phyloP scores from a whole-genome alignment of 2,329 filamentous ascomycete genomes.

The Bipolaris sorokiniana region DNA sequence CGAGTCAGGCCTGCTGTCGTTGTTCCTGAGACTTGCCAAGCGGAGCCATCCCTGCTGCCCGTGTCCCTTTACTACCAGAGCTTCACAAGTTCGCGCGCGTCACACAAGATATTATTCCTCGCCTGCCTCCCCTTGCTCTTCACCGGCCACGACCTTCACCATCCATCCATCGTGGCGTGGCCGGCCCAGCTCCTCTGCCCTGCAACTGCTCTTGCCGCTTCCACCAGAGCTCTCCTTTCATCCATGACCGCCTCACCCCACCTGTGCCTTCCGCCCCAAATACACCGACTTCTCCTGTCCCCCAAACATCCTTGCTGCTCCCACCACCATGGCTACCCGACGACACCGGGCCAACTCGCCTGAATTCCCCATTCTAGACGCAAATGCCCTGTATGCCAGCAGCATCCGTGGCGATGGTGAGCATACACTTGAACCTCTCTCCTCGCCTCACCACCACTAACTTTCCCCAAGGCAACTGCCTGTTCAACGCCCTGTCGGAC shows the following conservation, averaged over 20 bases:
- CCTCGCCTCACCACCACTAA: constrained; percentile 23
- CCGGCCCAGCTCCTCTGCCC: constrained; percentile 20
- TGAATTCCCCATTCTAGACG: constrained; percentile 63
- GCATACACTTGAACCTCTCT: constrained; percentile 36
- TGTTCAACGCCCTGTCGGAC: constrained; percentile 71
- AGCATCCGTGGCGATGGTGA: constrained; percentile 68
- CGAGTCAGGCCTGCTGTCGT: constrained; percentile 24
- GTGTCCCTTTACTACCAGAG: constrained; percentile 29
- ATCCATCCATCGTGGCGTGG: constrained; percentile 34
- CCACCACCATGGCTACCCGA: constrained; percentile 42
- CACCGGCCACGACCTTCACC: constrained; percentile 19
- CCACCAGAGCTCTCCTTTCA: constrained; percentile 16
- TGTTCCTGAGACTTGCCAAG: constrained; percentile 29
- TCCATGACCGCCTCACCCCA: constrained; percentile 39
- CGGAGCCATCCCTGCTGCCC: constrained; percentile 17
- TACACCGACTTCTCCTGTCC: constrained; percentile 44
- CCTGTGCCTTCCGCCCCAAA: constrained; percentile 30
- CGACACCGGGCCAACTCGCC: constrained; percentile 38
- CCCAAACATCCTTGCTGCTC: constrained; percentile 30
- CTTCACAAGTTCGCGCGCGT: constrained; percentile 33
- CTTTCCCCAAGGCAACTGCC: constrained; percentile 65
- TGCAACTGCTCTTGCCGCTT: constrained; percentile 13
- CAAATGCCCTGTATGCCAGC: constrained; percentile 64
- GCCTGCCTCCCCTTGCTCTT: not conserved
- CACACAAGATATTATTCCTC: constrained; percentile 35